Percentiles rank a stretch among this genome's conserved stretches.
Evolutionary conservation across 179 eudicot species (phyloP).

Genomic region (Gypsophila paniculata): DNA sequence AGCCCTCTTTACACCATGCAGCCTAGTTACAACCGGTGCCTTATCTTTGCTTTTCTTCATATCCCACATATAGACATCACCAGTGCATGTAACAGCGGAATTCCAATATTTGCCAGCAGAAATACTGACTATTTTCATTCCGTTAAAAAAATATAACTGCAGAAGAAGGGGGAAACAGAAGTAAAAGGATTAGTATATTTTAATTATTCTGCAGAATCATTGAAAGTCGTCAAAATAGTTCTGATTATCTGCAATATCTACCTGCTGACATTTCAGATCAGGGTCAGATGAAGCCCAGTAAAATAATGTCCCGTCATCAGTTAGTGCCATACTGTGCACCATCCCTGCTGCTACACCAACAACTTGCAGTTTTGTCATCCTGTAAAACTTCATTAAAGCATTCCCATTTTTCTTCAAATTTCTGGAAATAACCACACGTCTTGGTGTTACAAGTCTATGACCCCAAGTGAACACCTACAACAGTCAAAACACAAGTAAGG

Average conservation of each 20-base stretch:
- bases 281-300: slow-evolving; percentile 92
- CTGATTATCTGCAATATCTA: slow-evolving; percentile 19
- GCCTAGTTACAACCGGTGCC: slow-evolving; percentile 52
- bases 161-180: slow-evolving; percentile 2
- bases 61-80: slow-evolving; percentile 91
- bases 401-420: slow-evolving; percentile 68
- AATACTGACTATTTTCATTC: slow-evolving; percentile 55
- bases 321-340: slow-evolving; percentile 80
- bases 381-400: slow-evolving; percentile 63
- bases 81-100: slow-evolving; percentile 74
- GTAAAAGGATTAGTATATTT: neutral
- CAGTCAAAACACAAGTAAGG: slow-evolving; percentile 13
- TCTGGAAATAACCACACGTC: slow-evolving; percentile 70
- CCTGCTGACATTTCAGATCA: slow-evolving; percentile 89
- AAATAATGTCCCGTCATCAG: slow-evolving; percentile 84
- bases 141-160: slow-evolving; percentile 62
- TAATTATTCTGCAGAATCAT: slow-evolving; percentile 1
- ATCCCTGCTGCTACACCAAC: slow-evolving; percentile 77
- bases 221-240: neutral
- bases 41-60: slow-evolving; percentile 60
- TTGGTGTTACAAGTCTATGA: slow-evolving; percentile 93
- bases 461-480: slow-evolving; percentile 96
- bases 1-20: slow-evolving; percentile 83
- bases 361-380: slow-evolving; percentile 74
- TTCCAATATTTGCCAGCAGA: slow-evolving; percentile 93